Evolutionary conservation across 2,329 filamentous ascomycete species (phyloP), one percentile per base, ranked within the genome.

Genomic region (Ilyonectria destructans): DNA sequence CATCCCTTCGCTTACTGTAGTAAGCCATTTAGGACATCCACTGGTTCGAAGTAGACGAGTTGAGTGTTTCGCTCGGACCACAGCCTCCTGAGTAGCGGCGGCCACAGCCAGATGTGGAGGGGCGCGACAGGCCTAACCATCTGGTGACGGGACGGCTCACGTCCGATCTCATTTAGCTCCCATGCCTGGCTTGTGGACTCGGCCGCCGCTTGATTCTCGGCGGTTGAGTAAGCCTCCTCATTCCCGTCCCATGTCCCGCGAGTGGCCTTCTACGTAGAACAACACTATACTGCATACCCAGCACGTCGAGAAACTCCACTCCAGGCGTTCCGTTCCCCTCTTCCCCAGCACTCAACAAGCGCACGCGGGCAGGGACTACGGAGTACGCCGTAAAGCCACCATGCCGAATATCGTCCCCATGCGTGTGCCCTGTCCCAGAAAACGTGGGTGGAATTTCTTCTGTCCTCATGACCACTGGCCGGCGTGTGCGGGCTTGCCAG

Each of bases 151-250:
- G 56, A 68, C 61, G 65, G 61, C 61, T 65, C 59, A 63, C 55
- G 21, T 55, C 65, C 59, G 65, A 67, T 67, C 65, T 67, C 59
- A 29, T 45, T 67, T 68, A 68, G 65, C 65, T 61, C 55, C 60
- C 65, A 55, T 57, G 31, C n/a, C 17, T 46, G 31, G 21, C 17
- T 46, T 15, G 19, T 40, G 55, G 54, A 48, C 52, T 46, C 59
- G 64, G 45, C 64, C 52, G 51, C 51, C 63, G 57, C 64, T 58
- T 58, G 43, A 46, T 58, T 43, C 51, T 54, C 43, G 12, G 43
- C 35, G 6, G 10, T 51, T 15, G 12, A 26, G 21, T 13, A 51
- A 51, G 26, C 19, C 21, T 21, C 48, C 21, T 26, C 48, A 51
- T 51, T 26, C 19, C 48, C 40, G 40, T 43, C n/a, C 40, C 40